These are phyloP conservation scores for Penstemon davidsonii DNA, from an alignment of 257 asterid genomes.

Conservation along the genomic window DNA sequence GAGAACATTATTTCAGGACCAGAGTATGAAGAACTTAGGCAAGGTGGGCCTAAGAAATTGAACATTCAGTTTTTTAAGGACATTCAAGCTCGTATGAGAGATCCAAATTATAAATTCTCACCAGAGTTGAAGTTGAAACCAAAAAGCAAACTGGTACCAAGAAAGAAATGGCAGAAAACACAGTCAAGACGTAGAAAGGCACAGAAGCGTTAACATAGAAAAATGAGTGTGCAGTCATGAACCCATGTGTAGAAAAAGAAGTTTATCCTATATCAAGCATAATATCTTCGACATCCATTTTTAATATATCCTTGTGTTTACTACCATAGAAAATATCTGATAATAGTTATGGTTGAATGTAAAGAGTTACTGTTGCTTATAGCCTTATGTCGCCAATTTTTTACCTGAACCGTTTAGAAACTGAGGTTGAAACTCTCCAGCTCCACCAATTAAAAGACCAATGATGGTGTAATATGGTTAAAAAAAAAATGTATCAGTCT, in stretches of 20 bases:
- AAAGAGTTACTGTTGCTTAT: neutral
- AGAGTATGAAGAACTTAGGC: slow-evolving; percentile 83
- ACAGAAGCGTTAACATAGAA: slow-evolving; percentile 50
- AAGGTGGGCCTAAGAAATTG: slow-evolving; percentile 84
- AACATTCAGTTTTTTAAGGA: slow-evolving; percentile 86
- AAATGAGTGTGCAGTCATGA: slow-evolving; percentile 12
- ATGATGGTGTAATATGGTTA: too few species aligned
- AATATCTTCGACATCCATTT: neutral
- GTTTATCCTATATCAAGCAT: neutral
- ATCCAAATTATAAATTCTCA: slow-evolving; percentile 80
- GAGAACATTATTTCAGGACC: slow-evolving; percentile 92
- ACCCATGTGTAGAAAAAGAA: neutral
- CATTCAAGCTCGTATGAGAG: slow-evolving; percentile 90
- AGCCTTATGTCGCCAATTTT: neutral
- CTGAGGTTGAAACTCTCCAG: neutral
- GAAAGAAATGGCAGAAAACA: slow-evolving; percentile 84
- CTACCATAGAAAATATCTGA: neutral
- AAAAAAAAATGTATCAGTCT: too few species aligned
- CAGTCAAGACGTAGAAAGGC: slow-evolving; percentile 87
- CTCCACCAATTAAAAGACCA: too few species aligned
- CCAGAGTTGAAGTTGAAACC: slow-evolving; percentile 88
- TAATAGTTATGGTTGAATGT: neutral
- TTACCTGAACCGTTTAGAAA: neutral
- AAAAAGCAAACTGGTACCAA: slow-evolving; percentile 71
- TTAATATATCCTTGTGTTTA: neutral